Evolutionary conservation across 129 eudicot species (phyloP).

Genomic region (Rutidosis leptorrhynchoides): DNA sequence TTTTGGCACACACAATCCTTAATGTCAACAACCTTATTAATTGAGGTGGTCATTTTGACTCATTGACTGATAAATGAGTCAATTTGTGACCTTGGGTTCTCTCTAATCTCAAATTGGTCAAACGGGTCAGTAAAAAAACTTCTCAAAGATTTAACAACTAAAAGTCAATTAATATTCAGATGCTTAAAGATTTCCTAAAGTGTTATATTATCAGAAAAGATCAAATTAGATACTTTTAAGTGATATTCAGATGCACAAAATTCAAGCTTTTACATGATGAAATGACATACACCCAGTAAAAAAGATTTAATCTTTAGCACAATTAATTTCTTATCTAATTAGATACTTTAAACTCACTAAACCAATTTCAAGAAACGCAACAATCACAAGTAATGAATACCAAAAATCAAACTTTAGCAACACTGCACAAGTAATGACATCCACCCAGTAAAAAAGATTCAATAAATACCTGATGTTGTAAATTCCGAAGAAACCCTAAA

Average conservation of each 20-base stretch:
- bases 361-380: slow-evolving; percentile 8
- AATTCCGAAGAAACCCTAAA: too few relatives aligned
- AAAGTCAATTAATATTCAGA: background rate
- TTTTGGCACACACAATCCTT: background rate
- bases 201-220: background rate
- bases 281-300: background rate
- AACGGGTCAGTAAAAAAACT: background rate
- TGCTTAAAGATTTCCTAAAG: background rate
- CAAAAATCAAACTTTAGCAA: slow-evolving; percentile 8
- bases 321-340: slow-evolving; percentile 7
- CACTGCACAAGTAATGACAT: too few relatives aligned
- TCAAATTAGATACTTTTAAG: too few relatives aligned
- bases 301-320: slow-evolving; percentile 20
- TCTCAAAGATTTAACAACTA: background rate
- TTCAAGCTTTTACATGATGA: background rate
- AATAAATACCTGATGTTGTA: too few relatives aligned
- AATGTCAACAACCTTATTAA: background rate
- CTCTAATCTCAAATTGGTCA: background rate
- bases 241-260: too few relatives aligned
- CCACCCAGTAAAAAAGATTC: too few relatives aligned
- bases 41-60: background rate
- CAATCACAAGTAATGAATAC: slow-evolving; percentile 6
- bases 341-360: background rate
- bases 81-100: background rate
- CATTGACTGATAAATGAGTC: background rate